A percentile compares a stretch with the other conserved stretches of the same genome.
Conservation (phyloP, 257 asterid genomes). For the Euphrasia confusa region DNA sequence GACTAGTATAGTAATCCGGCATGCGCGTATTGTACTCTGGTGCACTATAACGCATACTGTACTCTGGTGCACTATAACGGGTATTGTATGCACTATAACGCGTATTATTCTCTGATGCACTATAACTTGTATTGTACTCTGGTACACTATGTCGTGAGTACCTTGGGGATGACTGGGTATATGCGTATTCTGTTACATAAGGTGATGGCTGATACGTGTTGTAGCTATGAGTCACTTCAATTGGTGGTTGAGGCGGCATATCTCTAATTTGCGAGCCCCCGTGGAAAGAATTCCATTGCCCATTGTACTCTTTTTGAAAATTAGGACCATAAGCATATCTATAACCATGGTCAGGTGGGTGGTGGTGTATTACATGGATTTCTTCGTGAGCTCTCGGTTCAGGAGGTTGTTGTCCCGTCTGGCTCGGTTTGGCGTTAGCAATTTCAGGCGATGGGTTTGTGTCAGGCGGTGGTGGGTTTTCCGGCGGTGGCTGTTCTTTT, state of each 20-base stretch:
- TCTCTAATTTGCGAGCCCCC: slow-evolving; percentile 27
- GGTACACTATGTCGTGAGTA: slow-evolving; percentile 3
- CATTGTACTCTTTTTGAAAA: slow-evolving; percentile 29
- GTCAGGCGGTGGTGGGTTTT: slow-evolving; percentile 29
- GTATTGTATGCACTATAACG: slow-evolving; percentile 23
- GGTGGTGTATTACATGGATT: slow-evolving; percentile 59
- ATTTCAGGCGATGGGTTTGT: slow-evolving; percentile 27
- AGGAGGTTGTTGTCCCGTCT: slow-evolving; percentile 25
- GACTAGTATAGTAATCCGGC: slow-evolving; percentile 38
- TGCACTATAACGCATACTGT: not conserved
- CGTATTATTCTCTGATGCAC: not conserved
- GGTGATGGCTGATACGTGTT: slow-evolving; percentile 60
- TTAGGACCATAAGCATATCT: slow-evolving; percentile 32
- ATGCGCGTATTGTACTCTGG: not conserved
- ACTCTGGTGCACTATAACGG: not conserved
- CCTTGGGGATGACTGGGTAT: slow-evolving; percentile 15
- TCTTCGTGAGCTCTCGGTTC: slow-evolving; percentile 54
- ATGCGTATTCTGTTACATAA: slow-evolving; percentile 45
- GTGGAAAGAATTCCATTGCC: slow-evolving; percentile 31
- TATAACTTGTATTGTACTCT: not conserved
- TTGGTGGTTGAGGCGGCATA: slow-evolving; percentile 34
- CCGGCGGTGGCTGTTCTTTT: slow-evolving; percentile 37
- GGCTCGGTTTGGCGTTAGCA: slow-evolving; percentile 24
- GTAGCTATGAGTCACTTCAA: slow-evolving; percentile 49
- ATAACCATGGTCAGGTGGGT: slow-evolving; percentile 58